Evolutionary conservation across 768 basidiomycete genomes (phyloP), one percentile per base, ranked within the genome.

Genomic region (Sarcomyxa edulis): DNA sequence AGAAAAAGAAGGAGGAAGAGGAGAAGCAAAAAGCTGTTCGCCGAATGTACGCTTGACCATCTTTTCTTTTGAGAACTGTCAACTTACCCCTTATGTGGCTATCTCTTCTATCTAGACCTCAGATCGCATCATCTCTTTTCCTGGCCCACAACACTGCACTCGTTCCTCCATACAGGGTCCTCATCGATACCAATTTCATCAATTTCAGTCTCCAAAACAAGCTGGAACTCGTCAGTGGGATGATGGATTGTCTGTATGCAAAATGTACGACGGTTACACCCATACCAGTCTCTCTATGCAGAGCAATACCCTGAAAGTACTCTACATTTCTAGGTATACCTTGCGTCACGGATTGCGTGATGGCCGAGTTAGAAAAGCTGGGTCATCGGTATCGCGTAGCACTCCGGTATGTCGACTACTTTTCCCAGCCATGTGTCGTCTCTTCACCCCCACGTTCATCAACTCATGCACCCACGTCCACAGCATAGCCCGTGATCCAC

Each of bases 101-200:
- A n/a, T n/a, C n/a, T n/a, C n/a, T n/a, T 36, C 15, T 12, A 19
- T 25, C 12, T 53, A 95, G 92, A 32, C 78, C 86, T 3, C 85
- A 89, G 54, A 72, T 85, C 29, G 81, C 93, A n/a, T 87, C 92
- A 21, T 91, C 93, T 14, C 70, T 97, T 49, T 97, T 97, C 71
- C 71, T 99, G 28, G 81, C 86, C 4, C 96, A 98, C 60, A 98
- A 99, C 59, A 82, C 86, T 15, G 85, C 96, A 14, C 85, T 99
- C 32, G 94, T 90, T 0, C 96, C 96, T 0, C 96, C 96, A 3
- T 99, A 98, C 57, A 81, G 95, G 14, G 90, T 99, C 19, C 78
- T 99, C 26, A 91, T 99, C 44, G 96, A 99, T 62, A 99, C 96
- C 56, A 99, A 99, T 59, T 98, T 99, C 51, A 99, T 99, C 72